Evolutionary conservation across 768 basidiomycete species (phyloP).

Genomic region (Amanita pseudoporphyria): DNA sequence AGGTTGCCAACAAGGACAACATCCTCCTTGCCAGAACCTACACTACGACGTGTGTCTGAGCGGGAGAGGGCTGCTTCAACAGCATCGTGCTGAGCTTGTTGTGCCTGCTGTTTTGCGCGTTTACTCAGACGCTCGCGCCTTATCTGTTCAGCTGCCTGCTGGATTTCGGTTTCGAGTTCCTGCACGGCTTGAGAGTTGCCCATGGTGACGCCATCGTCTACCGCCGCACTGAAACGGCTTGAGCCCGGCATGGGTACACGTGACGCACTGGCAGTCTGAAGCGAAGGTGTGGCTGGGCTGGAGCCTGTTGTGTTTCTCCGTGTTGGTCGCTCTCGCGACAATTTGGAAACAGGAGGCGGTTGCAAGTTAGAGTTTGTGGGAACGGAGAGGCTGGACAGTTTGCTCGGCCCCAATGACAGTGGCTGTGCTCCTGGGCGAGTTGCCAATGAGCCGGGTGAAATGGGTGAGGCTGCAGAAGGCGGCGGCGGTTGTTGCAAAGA

Average conservation of each 20-base stretch:
- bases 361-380: conserved; percentile 38
- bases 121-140: conserved; percentile 69
- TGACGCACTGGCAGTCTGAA: conserved; percentile 21
- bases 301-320: conserved; percentile 71
- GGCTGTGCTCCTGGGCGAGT: conserved; percentile 14
- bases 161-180: conserved; percentile 72
- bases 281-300: conserved; percentile 18
- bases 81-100: conserved; percentile 35
- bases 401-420: conserved; percentile 9
- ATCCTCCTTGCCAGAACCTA: conserved; percentile 28
- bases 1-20: conserved; percentile 84
- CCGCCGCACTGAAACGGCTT: conserved; percentile 8
- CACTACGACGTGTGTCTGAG: conserved; percentile 12
- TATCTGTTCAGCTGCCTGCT: conserved; percentile 84
- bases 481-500: conserved; percentile 3
- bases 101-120: conserved; percentile 47
- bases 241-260: background rate
- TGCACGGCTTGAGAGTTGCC: conserved; percentile 27
- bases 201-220: conserved; percentile 23
- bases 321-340: conserved; percentile 25
- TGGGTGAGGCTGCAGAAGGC: background rate
- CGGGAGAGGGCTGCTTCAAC: conserved; percentile 48
- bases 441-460: conserved; percentile 10
- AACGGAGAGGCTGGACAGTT: conserved; percentile 17
- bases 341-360: conserved; percentile 28